phyloP scores from a whole-genome alignment of 495 filamentous ascomycete genomes.

The Penicillium paxilli region DNA sequence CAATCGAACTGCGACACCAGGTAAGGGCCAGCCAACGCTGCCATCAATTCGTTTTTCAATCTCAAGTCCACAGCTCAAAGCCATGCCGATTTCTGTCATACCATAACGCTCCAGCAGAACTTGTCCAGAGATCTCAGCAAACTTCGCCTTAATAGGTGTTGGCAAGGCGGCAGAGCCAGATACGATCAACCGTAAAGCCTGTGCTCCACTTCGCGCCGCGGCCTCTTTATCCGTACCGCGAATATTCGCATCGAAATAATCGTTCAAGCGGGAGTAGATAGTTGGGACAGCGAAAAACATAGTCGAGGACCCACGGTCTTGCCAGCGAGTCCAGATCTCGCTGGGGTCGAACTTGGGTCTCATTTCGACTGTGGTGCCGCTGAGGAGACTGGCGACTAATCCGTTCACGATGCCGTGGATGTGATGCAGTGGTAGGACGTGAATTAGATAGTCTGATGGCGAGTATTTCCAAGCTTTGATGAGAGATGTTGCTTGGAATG shows the following conservation, averaged over 20 bases:
- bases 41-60: conserved; percentile 39
- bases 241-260: conserved; percentile 44
- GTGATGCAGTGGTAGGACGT: conserved; percentile 47
- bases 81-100: conserved; percentile 52
- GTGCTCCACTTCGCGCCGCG: conserved; percentile 31
- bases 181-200: conserved; percentile 38
- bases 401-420: conserved; percentile 48
- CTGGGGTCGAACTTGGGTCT: conserved; percentile 45
- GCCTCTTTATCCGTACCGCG: conserved; percentile 39
- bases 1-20: conserved; percentile 43
- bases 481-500: conserved; percentile 41
- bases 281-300: conserved; percentile 50
- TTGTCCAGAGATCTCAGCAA: conserved; percentile 42
- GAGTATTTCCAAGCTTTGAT: conserved; percentile 39
- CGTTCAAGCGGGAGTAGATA: conserved; percentile 47
- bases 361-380: conserved; percentile 45
- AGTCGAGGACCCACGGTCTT: conserved; percentile 36
- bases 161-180: conserved; percentile 27
- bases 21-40: conserved; percentile 48
- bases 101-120: conserved; percentile 45
- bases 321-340: conserved; percentile 46
- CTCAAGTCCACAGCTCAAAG: conserved; percentile 43
- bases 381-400: conserved; percentile 37
- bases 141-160: conserved; percentile 35
- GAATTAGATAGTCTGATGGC: conserved; percentile 39